phyloP scores from a whole-genome alignment of 1,284 basidiomycete species.

The Neolentinus lepideus region DNA sequence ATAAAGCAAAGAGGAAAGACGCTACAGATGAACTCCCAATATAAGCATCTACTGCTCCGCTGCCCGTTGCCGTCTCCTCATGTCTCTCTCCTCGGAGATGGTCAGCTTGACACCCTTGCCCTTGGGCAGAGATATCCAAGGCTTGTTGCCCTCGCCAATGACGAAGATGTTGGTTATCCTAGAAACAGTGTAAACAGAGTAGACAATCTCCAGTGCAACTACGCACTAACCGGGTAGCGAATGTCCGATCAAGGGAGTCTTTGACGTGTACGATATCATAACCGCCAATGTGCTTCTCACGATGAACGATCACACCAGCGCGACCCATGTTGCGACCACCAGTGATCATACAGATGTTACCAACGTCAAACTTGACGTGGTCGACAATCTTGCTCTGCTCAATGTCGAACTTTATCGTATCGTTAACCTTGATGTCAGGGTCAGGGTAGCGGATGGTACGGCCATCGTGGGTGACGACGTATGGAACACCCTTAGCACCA shows the following conservation, averaged over 20 bases:
- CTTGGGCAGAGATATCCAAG: conserved; percentile 96
- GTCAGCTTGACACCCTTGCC: conserved; percentile 97
- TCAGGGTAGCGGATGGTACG: conserved; percentile 99
- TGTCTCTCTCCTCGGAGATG: conserved; percentile 81
- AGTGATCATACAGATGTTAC: conserved; percentile 97
- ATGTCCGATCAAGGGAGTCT: conserved; percentile 92
- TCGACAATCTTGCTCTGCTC: conserved; percentile 93
- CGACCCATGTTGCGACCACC: conserved; percentile 99
- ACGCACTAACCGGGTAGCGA: conserved; percentile 81
- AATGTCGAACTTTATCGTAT: conserved; percentile 97
- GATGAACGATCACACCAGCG: conserved; percentile 91
- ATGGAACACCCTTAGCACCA: conserved; percentile 91
- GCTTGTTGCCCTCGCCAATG: conserved; percentile 92
- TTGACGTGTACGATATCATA: conserved; percentile 98
- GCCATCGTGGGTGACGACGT: conserved; percentile 98
- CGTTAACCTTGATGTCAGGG: conserved; percentile 93
- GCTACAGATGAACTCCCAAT: conserved; percentile 18
- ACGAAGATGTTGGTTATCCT: conserved; percentile 98
- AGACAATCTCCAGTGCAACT: too few species aligned
- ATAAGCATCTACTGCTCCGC: conserved; percentile 44
- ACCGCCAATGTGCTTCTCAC: conserved; percentile 96
- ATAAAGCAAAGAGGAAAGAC: conserved; percentile 22
- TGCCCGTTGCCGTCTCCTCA: conserved; percentile 66
- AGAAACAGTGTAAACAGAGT: conserved; percentile 11
- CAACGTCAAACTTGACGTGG: conserved; percentile 94